These are phyloP conservation scores for Lagenidium giganteum DNA, from an alignment of 352 stramenopile species.

Conservation along the genomic window DNA sequence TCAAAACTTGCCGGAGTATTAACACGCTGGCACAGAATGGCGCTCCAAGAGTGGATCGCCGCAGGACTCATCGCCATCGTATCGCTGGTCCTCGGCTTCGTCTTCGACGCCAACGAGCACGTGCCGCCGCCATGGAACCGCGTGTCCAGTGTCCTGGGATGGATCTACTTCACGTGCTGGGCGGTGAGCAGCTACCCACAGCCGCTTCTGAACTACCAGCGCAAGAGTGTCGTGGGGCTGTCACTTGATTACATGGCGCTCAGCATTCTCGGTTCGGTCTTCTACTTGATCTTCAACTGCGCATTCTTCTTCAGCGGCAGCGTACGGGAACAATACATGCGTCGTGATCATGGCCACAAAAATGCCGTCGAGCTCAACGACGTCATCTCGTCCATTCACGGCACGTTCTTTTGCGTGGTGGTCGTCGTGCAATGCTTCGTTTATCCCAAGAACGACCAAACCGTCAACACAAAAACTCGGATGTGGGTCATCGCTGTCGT, in stretches of 20 bases:
- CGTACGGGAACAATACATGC: slow-evolving; percentile 84
- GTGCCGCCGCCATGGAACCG: slow-evolving; percentile 68
- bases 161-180: slow-evolving; percentile 88
- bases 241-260: slow-evolving; percentile 90
- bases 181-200: slow-evolving; percentile 86
- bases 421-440: slow-evolving; percentile 88
- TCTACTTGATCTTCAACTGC: slow-evolving; percentile 90
- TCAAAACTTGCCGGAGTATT: too few relatives aligned
- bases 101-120: slow-evolving; percentile 49
- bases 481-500: slow-evolving; percentile 39
- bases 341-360: slow-evolving; percentile 46
- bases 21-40: too few relatives aligned
- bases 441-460: slow-evolving; percentile 59
- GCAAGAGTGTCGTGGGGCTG: slow-evolving; percentile 82
- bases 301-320: slow-evolving; percentile 81
- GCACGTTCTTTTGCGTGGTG: slow-evolving; percentile 69
- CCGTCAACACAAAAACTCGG: slow-evolving; percentile 38
- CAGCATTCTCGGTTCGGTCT: slow-evolving; percentile 92
- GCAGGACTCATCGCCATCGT: slow-evolving; percentile 32
- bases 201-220: slow-evolving; percentile 85
- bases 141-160: slow-evolving; percentile 78
- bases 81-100: slow-evolving; percentile 36
- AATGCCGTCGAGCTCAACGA: slow-evolving; percentile 85
- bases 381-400: slow-evolving; percentile 92
- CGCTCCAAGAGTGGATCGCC: too few relatives aligned